Base-by-base conservation (phyloP, 192 early-diverging fungal genomes). In the Gaertneriomyces semiglobifer region DNA sequence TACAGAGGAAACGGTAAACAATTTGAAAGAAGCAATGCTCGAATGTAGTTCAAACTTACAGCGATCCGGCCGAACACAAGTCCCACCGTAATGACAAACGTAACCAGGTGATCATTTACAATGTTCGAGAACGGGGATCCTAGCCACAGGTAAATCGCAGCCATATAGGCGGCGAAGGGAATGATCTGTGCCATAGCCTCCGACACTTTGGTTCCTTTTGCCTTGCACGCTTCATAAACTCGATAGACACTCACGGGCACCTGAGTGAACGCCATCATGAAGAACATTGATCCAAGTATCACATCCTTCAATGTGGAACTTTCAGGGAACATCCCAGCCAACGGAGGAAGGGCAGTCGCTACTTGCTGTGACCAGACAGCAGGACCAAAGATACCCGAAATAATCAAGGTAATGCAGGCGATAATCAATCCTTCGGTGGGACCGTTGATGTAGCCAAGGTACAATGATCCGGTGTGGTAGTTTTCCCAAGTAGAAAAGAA, bases 401-500 rank as follows among this genome's bases (percentile, higher is more conserved):
- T 64, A 55, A 89, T 58, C 44, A 84, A 81, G 10, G 90, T 71
- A 0, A 71, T 53, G 51, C 86, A 80, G 50, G 88, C 80, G 64
- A 86, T 81, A 50, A 93, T 60, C 41, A 96, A 84, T 33, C 93
- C 93, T 70, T 96, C 93, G 16, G 93, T 89, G 47, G 93, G 92
- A 4, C 92, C 93, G 65, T 88, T 91, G 79, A 92, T 89, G 65
- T 88, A 86, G 16, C 89, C 88, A 44, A 96, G 74, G 68, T 89
- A 94, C 39, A 96, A 76, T 2, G 88, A 79, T 9, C 90, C 91
- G 1, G 93, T 96, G 69, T 94, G 89, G 72, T 96, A 94, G 68
- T 92, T 91, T 79, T 96, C 93, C 92, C 92, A 93, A 11, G 93
- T 94, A 60, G 89, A 87, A 64, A 93, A 79, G 78, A 91, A 96